Base-by-base conservation (phyloP, 1,284 basidiomycete genomes). In the Hemileia vastatrix region DNA sequence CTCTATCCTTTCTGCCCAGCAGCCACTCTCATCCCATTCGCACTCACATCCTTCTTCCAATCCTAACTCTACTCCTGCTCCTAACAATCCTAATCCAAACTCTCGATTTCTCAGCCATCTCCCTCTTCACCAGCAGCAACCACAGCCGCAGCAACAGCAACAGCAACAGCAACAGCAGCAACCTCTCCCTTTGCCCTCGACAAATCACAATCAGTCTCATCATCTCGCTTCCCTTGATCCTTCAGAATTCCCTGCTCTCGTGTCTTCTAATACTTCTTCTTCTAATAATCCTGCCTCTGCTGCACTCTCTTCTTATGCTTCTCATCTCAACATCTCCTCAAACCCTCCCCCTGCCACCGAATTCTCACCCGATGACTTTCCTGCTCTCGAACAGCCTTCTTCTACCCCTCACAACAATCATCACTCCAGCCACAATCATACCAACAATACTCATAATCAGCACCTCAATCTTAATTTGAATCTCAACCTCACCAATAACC, bases 361-460 rank as follows among this genome's bases (percentile, higher is more conserved):
- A 40, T 63, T 63, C 54, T 55, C 60, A 19, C 53, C 60, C 21
- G 60, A 63, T 27, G 60, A 63, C 47, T 63, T 63, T 36, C 60
- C 60, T 21, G 60, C 60, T 21, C 53, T 63, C n/a, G 60, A 63
- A n/a, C n/a, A 50, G 60, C 60, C 40, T 27, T 54, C 21, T 47
- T 63, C 45, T 55, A 51, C 24, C 60, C 55, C 18, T 31, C 31
- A 13, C 51, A 53, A 8, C 51, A 53, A 32, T 52, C 54, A 31
- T 52, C 53, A 23, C 57, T 51, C 27, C 58, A 60, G 36, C 58
- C 51, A 43, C 57, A 51, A n/a, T 47, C 43, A 40, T 40, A 56
- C 19, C 54, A 56, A 23, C 47, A 11, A 11, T 18, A 49, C 8
- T 21, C 11, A 21, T 18, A 49, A n/a, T n/a, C n/a, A n/a, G n/a